Evolutionary conservation across 768 basidiomycete genomes (phyloP), one percentile per base, ranked within the genome.

Genomic region (Neoboletus magnificus): DNA sequence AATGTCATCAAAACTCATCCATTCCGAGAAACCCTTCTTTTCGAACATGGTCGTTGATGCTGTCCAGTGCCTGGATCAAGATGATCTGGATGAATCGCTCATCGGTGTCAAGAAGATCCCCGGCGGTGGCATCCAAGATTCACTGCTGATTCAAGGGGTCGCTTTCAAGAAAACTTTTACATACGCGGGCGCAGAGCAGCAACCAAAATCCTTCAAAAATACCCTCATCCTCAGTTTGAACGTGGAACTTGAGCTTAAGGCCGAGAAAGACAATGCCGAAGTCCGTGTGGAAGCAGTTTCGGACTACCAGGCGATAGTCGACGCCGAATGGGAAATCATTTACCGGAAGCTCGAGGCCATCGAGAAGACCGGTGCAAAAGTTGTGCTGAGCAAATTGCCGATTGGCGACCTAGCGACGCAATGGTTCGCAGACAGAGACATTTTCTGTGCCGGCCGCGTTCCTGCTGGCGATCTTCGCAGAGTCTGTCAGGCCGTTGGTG

Each of bases 111-210:
- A 98, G 78, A 97, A 98, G 77, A 91, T 98, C 46, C 85, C 97
- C 23, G 97, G 97, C 49, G 97, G 97, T 44, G 97, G 91, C 56
- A 90, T 97, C 87, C 93, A 98, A 73, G 97, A 98, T 71, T 96
- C 94, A 3, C 80, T 89, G 15, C 79, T 98, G 42, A 80, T 99
- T 67, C 76, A 78, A 54, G 96, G 97, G 37, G 97, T 99, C 46
- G 86, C 97, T 0, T 99, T 98, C 86, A 98, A 98, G 74, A 99
- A 99, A 78, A 99, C 97, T 0, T 99, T 99, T 74, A 95, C 94
- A 2, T 99, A 99, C 62, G 97, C 97, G 22, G 97, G 97, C 45
- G 97, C 97, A 20, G 97, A 99, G 70, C 97, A 99, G 73, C 96
- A 98, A 70, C 97, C 96, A 41, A 98, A 98, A 75, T 80, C 82